Base-by-base conservation (phyloP, 2,329 filamentous ascomycete species). In the Teratosphaeria gauchensis region DNA sequence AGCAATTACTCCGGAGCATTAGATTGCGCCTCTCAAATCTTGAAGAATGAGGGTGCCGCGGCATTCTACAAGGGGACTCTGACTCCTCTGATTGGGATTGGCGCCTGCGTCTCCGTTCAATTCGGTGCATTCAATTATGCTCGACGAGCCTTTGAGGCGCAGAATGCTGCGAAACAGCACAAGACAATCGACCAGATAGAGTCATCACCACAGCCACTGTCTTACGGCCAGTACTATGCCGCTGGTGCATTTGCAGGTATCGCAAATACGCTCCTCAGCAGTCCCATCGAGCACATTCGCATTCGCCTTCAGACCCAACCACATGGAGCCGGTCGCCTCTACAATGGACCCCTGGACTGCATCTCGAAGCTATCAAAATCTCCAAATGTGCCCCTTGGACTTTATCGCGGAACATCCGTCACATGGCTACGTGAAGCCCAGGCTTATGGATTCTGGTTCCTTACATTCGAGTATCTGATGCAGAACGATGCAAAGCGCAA, bases 41-140 rank as follows among this genome's bases (percentile, higher is more conserved):
- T 90, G 76, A 85, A 84, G 69, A 87, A 90, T 69, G 94, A 99
- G 75, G 94, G 94, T 1, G 81, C 91, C 2, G 77, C 89, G 12
- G 94, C 94, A 59, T 99, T 99, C 80, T 99, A 99, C 84, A 99
- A 99, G 66, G 94, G 94, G 69, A 97, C 94, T 0, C 80, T 99
- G 58, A 97, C 94, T 4, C 94, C 94, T 0, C 81, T 99, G 58
- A 84, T 99, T 59, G 94, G 94, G 65, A 97, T 99, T 71, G 94
- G 94, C 66, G 94, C 94, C 66, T 99, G 94, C 74, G 80, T 85
- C 53, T 96, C 91, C n/a, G 88, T 99, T 68, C 94, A 99, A 79
- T 99, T 99, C 74, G 94, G 92, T 63, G 94, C 89, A 68, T 99
- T 97, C 81, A 91, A 96, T 80, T 87, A 88, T 71, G 92, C 92